A percentile compares a stretch with the other conserved stretches of the same genome.
Conservation (phyloP, 768 basidiomycete genomes). For the Amanita jacksonii region DNA sequence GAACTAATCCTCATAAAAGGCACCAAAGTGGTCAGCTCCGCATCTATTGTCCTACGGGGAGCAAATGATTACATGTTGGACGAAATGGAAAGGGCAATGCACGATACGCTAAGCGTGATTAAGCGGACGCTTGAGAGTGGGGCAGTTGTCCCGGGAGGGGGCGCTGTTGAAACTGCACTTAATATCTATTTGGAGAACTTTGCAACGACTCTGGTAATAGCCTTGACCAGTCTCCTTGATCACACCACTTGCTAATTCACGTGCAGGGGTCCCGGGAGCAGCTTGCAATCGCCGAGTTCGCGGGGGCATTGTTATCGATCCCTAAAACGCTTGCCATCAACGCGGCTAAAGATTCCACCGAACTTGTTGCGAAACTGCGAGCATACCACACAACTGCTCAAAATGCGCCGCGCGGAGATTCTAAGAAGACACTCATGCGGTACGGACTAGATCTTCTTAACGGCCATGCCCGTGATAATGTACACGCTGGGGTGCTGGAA, state of each 20-base stretch:
- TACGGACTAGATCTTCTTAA: constrained; percentile 94
- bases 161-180: constrained; percentile 92
- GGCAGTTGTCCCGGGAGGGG: constrained; percentile 91
- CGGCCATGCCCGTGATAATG: constrained; percentile 93
- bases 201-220: constrained; percentile 83
- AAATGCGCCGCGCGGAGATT: constrained; percentile 83
- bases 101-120: constrained; percentile 91
- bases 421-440: constrained; percentile 81
- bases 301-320: constrained; percentile 82
- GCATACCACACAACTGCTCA: constrained; percentile 97
- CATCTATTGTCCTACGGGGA: constrained; percentile 88
- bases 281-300: constrained; percentile 98
- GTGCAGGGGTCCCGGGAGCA: constrained; percentile 93
- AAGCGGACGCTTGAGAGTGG: constrained; percentile 97
- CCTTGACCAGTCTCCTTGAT: not conserved
- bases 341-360: constrained; percentile 97
- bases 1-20: constrained; percentile 97
- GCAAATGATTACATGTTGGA: constrained; percentile 99
- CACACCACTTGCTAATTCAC: constrained; percentile 10
- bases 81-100: constrained; percentile 96
- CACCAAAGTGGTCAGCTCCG: constrained; percentile 90
- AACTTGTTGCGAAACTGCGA: constrained; percentile 92
- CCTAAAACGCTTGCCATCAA: constrained; percentile 97
- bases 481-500: constrained; percentile 87
- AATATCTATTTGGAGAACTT: constrained; percentile 99